phyloP scores from a whole-genome alignment of 306 rosid species.

The Albizia julibrissin region DNA sequence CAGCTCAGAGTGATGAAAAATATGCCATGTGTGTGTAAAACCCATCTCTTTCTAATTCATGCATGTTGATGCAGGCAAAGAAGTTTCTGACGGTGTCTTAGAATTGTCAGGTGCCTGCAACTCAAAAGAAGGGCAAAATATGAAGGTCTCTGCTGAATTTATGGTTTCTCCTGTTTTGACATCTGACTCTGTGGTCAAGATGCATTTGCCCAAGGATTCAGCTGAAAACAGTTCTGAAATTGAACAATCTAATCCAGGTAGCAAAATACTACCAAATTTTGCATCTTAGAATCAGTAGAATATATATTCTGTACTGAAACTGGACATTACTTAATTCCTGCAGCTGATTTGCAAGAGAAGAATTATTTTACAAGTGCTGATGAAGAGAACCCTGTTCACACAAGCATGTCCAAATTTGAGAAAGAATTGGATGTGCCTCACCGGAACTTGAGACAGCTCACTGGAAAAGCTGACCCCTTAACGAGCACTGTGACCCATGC shows the following conservation, averaged over 20 bases:
- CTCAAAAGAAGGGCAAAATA: slow-evolving; percentile 30
- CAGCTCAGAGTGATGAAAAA: slow-evolving; percentile 9
- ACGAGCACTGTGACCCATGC: slow-evolving; percentile 37
- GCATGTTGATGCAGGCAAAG: slow-evolving; percentile 48
- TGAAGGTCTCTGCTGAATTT: slow-evolving; percentile 33
- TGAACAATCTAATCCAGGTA: slow-evolving; percentile 34
- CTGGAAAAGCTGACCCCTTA: slow-evolving; percentile 53
- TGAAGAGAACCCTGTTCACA: slow-evolving; percentile 14
- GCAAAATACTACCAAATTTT: slow-evolving; percentile 4
- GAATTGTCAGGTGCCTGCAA: slow-evolving; percentile 34
- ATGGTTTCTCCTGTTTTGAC: slow-evolving; percentile 31
- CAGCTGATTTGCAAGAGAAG: slow-evolving; percentile 40
- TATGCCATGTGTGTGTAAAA: slow-evolving; percentile 25
- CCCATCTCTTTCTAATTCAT: slow-evolving; percentile 16
- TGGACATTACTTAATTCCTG: slow-evolving; percentile 31
- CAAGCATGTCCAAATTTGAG: slow-evolving; percentile 39
- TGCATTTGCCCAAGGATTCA: slow-evolving; percentile 37
- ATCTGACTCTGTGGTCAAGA: slow-evolving; percentile 35
- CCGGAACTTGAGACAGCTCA: slow-evolving; percentile 59
- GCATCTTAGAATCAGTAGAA: slow-evolving; percentile 11
- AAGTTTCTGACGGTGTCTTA: slow-evolving; percentile 34
- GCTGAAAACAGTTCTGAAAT: slow-evolving; percentile 32
- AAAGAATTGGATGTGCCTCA: slow-evolving; percentile 43
- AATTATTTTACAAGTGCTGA: slow-evolving; percentile 8
- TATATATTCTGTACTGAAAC: slow-evolving; percentile 27